phyloP scores from a whole-genome alignment of 2,329 filamentous ascomycete species.

The Zymoseptoria crescenta region DNA sequence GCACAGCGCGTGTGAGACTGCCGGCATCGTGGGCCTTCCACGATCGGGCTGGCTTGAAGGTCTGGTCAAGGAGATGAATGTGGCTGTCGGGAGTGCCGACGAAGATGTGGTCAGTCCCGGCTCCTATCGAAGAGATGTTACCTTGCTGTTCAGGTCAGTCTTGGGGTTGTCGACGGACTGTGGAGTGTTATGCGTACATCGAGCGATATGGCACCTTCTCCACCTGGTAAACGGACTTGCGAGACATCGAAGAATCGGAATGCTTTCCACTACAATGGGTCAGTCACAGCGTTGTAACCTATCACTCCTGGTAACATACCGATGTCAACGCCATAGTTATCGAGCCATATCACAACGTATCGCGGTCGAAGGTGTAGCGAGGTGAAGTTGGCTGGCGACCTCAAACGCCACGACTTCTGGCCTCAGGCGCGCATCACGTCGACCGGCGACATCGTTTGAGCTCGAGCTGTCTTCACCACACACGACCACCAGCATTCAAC shows the following conservation, averaged over 20 bases:
- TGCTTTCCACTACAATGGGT: slow-evolving; percentile 72
- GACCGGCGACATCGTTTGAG: background rate
- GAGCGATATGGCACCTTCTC: slow-evolving; percentile 54
- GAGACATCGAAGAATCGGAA: slow-evolving; percentile 99
- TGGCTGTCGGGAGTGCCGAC: slow-evolving; percentile 77
- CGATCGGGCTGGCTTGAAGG: slow-evolving; percentile 76
- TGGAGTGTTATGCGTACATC: slow-evolving; percentile 18
- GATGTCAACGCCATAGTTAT: slow-evolving; percentile 28
- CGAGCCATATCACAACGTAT: slow-evolving; percentile 21
- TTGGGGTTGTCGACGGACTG: background rate
- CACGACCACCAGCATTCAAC: background rate
- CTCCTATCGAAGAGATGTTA: slow-evolving; percentile 74
- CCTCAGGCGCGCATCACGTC: background rate
- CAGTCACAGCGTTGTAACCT: background rate
- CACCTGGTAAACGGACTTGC: slow-evolving; percentile 70
- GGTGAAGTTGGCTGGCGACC: background rate
- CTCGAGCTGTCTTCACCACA: background rate
- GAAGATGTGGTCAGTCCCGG: slow-evolving; percentile 83
- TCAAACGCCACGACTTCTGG: background rate
- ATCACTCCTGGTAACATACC: slow-evolving; percentile 15
- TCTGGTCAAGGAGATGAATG: slow-evolving; percentile 78
- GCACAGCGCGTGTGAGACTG: slow-evolving; percentile 83
- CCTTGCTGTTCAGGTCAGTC: slow-evolving; percentile 35
- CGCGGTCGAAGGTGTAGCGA: background rate
- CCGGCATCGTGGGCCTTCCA: slow-evolving; percentile 80